Evolutionary conservation across 805 yeast genomes (phyloP), one percentile per base, ranked within the genome.

Genomic region (Lachancea dasiensis): DNA sequence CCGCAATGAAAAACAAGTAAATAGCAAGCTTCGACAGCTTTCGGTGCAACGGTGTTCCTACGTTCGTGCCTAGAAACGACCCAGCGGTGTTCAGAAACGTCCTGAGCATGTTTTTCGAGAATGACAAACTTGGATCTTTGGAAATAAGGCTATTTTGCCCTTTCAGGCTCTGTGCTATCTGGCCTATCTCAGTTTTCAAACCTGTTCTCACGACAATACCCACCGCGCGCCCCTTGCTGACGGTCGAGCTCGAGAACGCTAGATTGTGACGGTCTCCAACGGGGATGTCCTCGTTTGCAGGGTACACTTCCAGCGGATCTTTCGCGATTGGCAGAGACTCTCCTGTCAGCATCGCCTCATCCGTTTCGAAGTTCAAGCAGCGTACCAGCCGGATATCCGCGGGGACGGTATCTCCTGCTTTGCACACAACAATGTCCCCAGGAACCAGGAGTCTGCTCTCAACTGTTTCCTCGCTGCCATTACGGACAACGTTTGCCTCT

Each of bases 181-280:
- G 72, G 36, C 99, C 99, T 62, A 92, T 87, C 45, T 92, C 97
- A 2, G 98, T 89, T 48, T 79, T 75, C 29, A 75, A 65, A 22
- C 94, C 95, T 1, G 96, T 92, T n/a, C 87, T 95, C 27, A 90
- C 73, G 18, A 92, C 97, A 28, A 92, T 71, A 44, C 98, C 98
- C 0, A 81, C 49, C 3, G 97, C 98, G 52, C 85, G 86, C 21
- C 98, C 98, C 54, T 86, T 92, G 48, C 95, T 79, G 7, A 92
- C 97, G 46, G 92, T 71, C 2, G 98, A 92, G 29, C 97, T 97
- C 92, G 94, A 89, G 57, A 75, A 89, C 2, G 95, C 97, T 40
- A 89, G 77, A 42, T 79, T 79, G 14, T 65, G 61, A 50, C 97
- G 76, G 38, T 81, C 83, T 39, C 79, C 79, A 31, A 82, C 71